Evolutionary conservation across 352 stramenopile species (phyloP).

Genomic region (Phytophthora pinifolia): DNA sequence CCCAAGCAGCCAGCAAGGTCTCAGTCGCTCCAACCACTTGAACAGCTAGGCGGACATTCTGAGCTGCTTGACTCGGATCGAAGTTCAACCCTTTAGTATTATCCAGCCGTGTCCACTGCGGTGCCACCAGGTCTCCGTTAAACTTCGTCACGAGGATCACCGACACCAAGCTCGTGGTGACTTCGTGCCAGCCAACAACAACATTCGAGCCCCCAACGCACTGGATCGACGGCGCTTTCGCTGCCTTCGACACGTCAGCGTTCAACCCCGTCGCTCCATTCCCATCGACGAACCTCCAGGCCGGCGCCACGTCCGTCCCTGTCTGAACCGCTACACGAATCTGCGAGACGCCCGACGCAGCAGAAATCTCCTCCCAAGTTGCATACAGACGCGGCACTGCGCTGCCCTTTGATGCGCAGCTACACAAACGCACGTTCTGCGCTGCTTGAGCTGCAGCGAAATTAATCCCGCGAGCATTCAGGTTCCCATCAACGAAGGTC

Average conservation of each 20-base stretch:
- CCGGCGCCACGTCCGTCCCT: slow-evolving; percentile 35
- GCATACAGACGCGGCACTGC: slow-evolving; percentile 38
- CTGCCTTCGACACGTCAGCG: slow-evolving; percentile 28
- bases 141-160: slow-evolving; percentile 45
- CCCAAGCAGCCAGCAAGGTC: slow-evolving; percentile 51
- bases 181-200: slow-evolving; percentile 60
- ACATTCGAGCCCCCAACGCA: slow-evolving; percentile 39
- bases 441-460: slow-evolving; percentile 33
- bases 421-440: slow-evolving; percentile 39
- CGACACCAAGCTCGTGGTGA: slow-evolving; percentile 6
- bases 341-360: slow-evolving; percentile 27
- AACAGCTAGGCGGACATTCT: slow-evolving; percentile 42
- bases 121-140: slow-evolving; percentile 36
- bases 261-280: slow-evolving; percentile 48
- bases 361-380: slow-evolving; percentile 51
- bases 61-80: slow-evolving; percentile 35
- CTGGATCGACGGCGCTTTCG: slow-evolving; percentile 34
- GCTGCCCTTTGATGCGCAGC: slow-evolving; percentile 32
- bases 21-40: slow-evolving; percentile 19
- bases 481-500: slow-evolving; percentile 63
- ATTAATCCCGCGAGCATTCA: slow-evolving; percentile 40
- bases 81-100: slow-evolving; percentile 44
- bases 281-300: slow-evolving; percentile 58
- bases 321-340: slow-evolving; percentile 57
- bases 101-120: slow-evolving; percentile 44